Base-by-base conservation (phyloP, 2,329 filamentous ascomycete genomes). In the Capronia coronata region DNA sequence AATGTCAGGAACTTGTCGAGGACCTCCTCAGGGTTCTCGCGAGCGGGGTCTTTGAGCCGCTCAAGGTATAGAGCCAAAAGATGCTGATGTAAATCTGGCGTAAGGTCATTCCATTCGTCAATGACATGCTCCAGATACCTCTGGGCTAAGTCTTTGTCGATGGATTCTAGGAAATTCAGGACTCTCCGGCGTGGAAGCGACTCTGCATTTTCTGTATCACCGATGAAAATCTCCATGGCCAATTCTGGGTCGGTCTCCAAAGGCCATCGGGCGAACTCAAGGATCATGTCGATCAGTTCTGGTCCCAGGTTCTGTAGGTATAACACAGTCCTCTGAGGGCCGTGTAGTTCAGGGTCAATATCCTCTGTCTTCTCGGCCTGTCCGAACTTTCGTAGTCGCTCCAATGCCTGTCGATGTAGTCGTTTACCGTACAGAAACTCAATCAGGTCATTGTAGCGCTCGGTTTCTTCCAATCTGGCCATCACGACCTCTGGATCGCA, bases 381-480 rank as follows among this genome's bases (percentile, higher is more conserved):
- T 14, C 91, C 91, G 59, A 96, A 96, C 56, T 83, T 85, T 59
- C 80, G 79, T 1, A 98, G 75, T 23, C 96, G 71, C 57, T 88
- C 85, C 14, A 98, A 71, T 0, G 93, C 91, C 63, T 94, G 83
- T 14, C 84, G 81, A 67, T 98, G 93, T 34, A 97, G 76, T 66
- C 85, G 90, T 71, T 98, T 98, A 56, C 93, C 93, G 62, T 94
- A 88, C 59, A 97, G 83, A 64, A 98, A 98, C 66, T 97, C 91
- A n/a, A 98, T 89, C 1, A 98, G 74, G 68, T 97, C 91, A 44
- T 84, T 91, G 67, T 94, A 96, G 25, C 90, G 82, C 50, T 86
- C 86, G 34, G 84, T 87, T 65, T 95, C 87, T 52, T 95, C 82
- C 3, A 98, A 73, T 61, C 89, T 89, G 67, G 95, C 87, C 64